Evolutionary conservation across 2,329 filamentous ascomycete species (phyloP), one percentile per base, ranked within the genome.

Genomic region (Phoma herbarum): DNA sequence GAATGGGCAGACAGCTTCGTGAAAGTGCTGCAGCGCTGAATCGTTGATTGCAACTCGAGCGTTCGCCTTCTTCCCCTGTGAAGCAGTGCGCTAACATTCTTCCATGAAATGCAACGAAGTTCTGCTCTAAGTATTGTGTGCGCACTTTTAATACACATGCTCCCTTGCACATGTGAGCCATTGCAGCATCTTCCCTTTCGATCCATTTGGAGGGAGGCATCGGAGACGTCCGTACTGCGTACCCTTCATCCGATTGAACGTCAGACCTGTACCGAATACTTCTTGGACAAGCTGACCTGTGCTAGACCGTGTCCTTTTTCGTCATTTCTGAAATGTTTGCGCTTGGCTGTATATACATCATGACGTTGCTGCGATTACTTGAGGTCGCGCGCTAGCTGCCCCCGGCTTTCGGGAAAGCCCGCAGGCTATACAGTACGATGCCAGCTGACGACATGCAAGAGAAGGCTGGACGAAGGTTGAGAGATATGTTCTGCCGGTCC

Each of bases 341-440:
- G 22, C 9, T 25, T n/a, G 12, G 20, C 31, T 14, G 4, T 33
- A 14, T 10, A 10, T 10, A 29, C 22, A n/a, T 43, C 35, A 42
- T 25, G 18, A 54, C 43, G 31, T 41, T 28, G 18, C 10, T 28
- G 8, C n/a, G 12, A 12, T 12, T n/a, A 9, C 35, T 43, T 14
- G n/a, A 28, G 23, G 22, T 31, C 23, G 23, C 16, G 47, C 39
- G 47, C 16, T 28, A 45, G 50, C 50, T 39, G 31, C 50, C n/a
- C n/a, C n/a, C 22, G 14, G 14, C 23, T 22, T 28, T 39, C 23
- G 22, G 22, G 10, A 16, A 23, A 23, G 28, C n/a, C 25, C 4
- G 3, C 25, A 29, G 43, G n/a, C 20, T 26, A 23, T 31, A 16
- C 23, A 23, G 10, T 5, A 41, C 11, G 18, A 20, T 18, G 7